A percentile compares a stretch with the other conserved stretches of the same genome.
phyloP scores from a whole-genome alignment of 164 flowering plant species.

The Stephania yunnanensis region DNA sequence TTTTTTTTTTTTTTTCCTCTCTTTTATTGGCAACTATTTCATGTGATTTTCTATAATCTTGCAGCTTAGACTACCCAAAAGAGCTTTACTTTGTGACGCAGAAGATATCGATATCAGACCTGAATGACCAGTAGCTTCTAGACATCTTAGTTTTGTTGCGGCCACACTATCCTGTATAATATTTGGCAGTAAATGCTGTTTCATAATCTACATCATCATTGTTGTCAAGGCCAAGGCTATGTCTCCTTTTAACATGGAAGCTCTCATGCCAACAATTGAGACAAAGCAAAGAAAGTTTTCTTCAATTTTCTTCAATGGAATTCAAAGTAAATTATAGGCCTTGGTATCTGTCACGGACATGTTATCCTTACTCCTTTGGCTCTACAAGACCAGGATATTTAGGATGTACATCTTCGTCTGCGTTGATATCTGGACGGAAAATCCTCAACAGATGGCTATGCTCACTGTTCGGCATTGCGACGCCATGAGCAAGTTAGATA shows the following conservation, averaged over 20 bases:
- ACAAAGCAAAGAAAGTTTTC: not conserved
- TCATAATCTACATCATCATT: not conserved
- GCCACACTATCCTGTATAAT: not conserved
- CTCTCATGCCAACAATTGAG: not conserved
- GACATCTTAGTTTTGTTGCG: not conserved
- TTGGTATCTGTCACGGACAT: not conserved
- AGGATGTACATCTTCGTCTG: not conserved
- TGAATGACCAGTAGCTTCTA: not conserved
- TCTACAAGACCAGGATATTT: not conserved
- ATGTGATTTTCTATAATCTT: constrained; percentile 9
- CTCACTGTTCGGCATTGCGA: not conserved
- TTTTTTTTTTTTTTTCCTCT: not conserved
- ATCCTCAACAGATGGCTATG: not conserved
- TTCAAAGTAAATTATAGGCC: not conserved
- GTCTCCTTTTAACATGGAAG: not conserved
- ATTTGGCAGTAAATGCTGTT: not conserved
- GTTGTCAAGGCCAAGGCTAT: not conserved
- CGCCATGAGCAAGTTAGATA: too few species aligned
- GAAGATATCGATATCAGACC: constrained; percentile 1
- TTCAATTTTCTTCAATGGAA: not conserved
- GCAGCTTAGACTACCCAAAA: constrained; percentile 60
- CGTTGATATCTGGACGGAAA: not conserved
- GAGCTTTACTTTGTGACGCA: constrained; percentile 16
- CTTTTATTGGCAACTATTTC: not conserved
- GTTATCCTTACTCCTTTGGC: not conserved